Evolutionary conservation across 148 eudicot genomes (phyloP).

Genomic region (Nepenthes mirabilis): DNA sequence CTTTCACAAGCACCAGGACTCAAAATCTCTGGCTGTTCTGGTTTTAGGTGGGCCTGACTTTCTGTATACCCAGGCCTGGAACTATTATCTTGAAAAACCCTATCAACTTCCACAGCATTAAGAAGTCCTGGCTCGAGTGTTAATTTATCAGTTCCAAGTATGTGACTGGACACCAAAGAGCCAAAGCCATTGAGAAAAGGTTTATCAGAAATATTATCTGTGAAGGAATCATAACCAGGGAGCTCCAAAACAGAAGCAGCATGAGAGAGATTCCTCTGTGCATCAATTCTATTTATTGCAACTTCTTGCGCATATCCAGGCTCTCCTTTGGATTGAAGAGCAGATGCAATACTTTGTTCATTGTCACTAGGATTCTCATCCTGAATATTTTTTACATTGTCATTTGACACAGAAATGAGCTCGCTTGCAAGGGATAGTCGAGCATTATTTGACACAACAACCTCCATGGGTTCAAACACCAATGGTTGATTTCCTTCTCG

Average conservation of each 20-base stretch:
- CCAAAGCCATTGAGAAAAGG: conserved; percentile 12
- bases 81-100: conserved; percentile 10
- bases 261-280: conserved; percentile 1
- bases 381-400: conserved; percentile 6
- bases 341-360: conserved; percentile 14
- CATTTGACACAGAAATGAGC: conserved; percentile 13
- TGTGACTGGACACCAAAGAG: conserved; percentile 14
- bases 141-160: conserved; percentile 9
- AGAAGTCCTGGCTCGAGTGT: conserved; percentile 9
- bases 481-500: conserved; percentile 11
- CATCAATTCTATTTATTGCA: conserved; percentile 7
- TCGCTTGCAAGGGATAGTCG: conserved; percentile 10
- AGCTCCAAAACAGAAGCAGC: conserved; percentile 6
- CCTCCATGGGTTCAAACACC: conserved; percentile 13
- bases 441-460: conserved; percentile 6
- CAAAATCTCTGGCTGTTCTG: conserved; percentile 8
- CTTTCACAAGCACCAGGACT: conserved; percentile 13
- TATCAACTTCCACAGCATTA: conserved; percentile 14
- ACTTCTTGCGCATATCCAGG: conserved; percentile 13
- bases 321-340: conserved; percentile 10
- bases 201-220: conserved; percentile 9
- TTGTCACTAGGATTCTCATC: conserved; percentile 15
- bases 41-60: conserved; percentile 15
- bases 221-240: conserved; percentile 9
- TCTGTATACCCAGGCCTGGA: conserved; percentile 15